A percentile compares a stretch with the other conserved stretches of the same genome.
Evolutionary conservation across 2,329 filamentous ascomycete genomes (phyloP).

Genomic region (Colletotrichum truncatum): DNA sequence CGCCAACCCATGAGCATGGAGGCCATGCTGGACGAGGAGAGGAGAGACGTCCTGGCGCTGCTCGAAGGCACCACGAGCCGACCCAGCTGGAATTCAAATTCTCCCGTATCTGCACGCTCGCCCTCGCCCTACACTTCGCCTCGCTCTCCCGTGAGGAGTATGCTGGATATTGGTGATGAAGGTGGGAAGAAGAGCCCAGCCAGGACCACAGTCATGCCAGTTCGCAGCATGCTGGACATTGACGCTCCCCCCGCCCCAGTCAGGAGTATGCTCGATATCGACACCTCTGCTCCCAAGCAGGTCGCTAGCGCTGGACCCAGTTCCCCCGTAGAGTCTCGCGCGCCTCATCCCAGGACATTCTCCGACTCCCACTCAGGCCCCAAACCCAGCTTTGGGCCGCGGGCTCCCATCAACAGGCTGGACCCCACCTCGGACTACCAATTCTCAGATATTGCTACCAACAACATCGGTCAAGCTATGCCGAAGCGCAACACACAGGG

Average conservation of each 20-base stretch:
- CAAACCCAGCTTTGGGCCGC: constrained; percentile 57
- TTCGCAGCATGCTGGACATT: constrained; percentile 74
- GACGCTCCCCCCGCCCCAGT: constrained; percentile 52
- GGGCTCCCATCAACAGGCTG: constrained; percentile 34
- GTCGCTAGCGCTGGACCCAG: constrained; percentile 52
- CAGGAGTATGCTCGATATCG: constrained; percentile 64
- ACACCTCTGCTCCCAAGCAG: constrained; percentile 43
- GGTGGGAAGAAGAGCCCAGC: constrained; percentile 45
- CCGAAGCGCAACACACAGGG: constrained; percentile 63
- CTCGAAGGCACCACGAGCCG: constrained; percentile 60
- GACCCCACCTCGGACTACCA: constrained; percentile 62
- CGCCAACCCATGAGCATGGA: constrained; percentile 75
- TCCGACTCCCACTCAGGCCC: constrained; percentile 57
- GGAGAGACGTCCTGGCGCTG: constrained; percentile 75
- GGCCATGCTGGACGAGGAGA: constrained; percentile 80
- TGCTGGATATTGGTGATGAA: constrained; percentile 68
- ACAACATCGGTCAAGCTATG: constrained; percentile 56
- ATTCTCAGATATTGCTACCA: constrained; percentile 67
- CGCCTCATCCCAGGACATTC: constrained; percentile 58
- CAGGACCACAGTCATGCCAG: constrained; percentile 52
- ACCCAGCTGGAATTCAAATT: constrained; percentile 38
- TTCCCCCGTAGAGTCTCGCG: constrained; percentile 53
- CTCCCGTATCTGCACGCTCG: constrained; percentile 50
- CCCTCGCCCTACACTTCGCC: constrained; percentile 65
- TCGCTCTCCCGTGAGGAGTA: constrained; percentile 74